phyloP scores from a whole-genome alignment of 148 eudicot species.

The Cornus controversa region DNA sequence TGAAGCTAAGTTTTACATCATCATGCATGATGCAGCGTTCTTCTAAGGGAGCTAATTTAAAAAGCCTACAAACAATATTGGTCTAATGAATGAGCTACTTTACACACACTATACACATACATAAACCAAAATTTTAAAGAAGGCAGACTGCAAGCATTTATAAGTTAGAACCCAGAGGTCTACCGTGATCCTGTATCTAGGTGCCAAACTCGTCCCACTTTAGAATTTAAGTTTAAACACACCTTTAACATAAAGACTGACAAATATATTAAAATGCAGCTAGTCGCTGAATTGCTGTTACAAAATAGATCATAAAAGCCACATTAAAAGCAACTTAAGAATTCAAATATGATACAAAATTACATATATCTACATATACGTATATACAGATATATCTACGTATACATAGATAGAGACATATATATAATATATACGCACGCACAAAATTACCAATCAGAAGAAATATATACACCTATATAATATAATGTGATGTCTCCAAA shows the following conservation, averaged over 20 bases:
- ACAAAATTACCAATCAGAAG: no score
- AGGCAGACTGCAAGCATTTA: no score
- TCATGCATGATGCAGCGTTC: neutral
- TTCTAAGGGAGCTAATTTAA: neutral
- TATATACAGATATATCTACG: neutral
- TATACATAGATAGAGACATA: neutral
- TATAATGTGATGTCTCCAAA: neutral
- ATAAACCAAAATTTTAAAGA: no score
- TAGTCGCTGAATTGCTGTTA: neutral
- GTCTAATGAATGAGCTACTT: no score
- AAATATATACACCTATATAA: neutral
- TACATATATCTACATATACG: neutral
- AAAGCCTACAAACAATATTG: neutral
- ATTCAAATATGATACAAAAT: neutral
- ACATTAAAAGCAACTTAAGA: neutral
- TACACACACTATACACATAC: no score
- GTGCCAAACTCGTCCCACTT: neutral
- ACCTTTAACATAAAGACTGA: neutral
- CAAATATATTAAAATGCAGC: neutral
- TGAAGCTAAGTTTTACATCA: neutral
- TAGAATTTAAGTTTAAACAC: neutral
- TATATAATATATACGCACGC: neutral
- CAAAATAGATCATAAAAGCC: neutral
- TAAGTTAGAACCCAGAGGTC: neutral
- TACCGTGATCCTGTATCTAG: slow-evolving; percentile 1